These are phyloP conservation scores for Leishmania arabica DNA, from an alignment of 208 protist species.

Conservation along the genomic window DNA sequence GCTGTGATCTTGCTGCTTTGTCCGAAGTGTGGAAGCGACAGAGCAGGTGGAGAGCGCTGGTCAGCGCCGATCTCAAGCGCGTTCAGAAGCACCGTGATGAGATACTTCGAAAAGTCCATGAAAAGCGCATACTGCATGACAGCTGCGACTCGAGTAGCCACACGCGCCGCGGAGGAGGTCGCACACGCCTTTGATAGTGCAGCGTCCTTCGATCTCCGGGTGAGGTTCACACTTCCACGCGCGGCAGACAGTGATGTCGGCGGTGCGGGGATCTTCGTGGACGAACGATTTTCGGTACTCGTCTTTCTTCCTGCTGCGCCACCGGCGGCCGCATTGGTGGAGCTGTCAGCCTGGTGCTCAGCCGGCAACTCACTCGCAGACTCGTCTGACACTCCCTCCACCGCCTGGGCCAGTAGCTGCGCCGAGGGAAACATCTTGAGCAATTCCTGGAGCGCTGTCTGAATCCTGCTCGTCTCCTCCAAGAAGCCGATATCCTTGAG, in stretches of 20 bases:
- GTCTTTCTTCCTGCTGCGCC: conserved; percentile 1
- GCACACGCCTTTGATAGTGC: background rate
- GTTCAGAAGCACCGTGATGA: conserved; percentile 27
- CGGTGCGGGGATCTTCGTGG: background rate
- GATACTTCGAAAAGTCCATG: conserved; percentile 28
- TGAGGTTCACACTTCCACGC: background rate
- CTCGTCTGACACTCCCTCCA: conserved; percentile 12
- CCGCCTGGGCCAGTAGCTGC: conserved; percentile 10
- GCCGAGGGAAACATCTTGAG: conserved; percentile 18
- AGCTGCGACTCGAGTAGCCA: background rate
- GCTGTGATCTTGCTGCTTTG: background rate
- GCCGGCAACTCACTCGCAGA: conserved; percentile 15
- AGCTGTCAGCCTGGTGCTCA: background rate
- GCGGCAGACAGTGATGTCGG: background rate
- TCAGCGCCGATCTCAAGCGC: conserved; percentile 31
- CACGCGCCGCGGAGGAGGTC: background rate
- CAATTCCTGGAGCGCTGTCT: conserved; percentile 14
- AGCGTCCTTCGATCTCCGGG: background rate
- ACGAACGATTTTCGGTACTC: background rate
- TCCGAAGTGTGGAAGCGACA: conserved; percentile 10
- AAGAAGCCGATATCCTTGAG: conserved; percentile 20
- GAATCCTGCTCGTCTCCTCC: conserved; percentile 21
- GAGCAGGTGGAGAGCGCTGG: conserved; percentile 10
- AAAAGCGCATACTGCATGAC: conserved; percentile 20
- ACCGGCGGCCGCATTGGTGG: background rate